Percentiles rank a stretch among this genome's conserved stretches.
Evolutionary conservation across 345 rosid species (phyloP).

Genomic region (Carallia brachiata): DNA sequence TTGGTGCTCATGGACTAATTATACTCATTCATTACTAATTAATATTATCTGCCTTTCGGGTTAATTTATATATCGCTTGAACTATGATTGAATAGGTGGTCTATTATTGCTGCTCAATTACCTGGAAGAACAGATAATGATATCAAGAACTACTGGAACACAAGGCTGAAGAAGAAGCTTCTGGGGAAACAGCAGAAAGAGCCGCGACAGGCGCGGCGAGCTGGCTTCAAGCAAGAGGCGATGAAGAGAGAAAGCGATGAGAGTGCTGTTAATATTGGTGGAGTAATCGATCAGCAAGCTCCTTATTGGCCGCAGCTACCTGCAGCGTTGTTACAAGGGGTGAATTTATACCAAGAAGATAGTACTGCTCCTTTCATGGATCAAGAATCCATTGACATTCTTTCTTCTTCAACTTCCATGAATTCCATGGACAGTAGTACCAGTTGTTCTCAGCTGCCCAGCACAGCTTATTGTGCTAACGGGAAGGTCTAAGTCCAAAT

Average conservation of each 20-base stretch:
- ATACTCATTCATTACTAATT: no score
- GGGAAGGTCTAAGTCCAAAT: slow-evolving; percentile 20
- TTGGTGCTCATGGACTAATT: neutral
- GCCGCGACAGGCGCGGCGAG: slow-evolving; percentile 34
- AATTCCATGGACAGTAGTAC: slow-evolving; percentile 23
- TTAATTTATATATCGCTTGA: neutral
- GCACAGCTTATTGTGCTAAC: slow-evolving; percentile 12
- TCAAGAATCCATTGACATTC: slow-evolving; percentile 36
- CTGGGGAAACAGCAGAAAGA: slow-evolving; percentile 58
- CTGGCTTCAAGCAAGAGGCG: slow-evolving; percentile 37
- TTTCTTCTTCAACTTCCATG: slow-evolving; percentile 32
- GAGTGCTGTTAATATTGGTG: slow-evolving; percentile 18
- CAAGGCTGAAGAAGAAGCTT: slow-evolving; percentile 72
- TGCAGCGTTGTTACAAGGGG: neutral
- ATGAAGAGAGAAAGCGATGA: slow-evolving; percentile 38
- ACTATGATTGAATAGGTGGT: slow-evolving; percentile 47
- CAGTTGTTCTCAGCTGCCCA: slow-evolving; percentile 33
- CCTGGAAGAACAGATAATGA: slow-evolving; percentile 85
- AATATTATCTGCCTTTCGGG: no score
- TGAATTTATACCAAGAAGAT: slow-evolving; percentile 10
- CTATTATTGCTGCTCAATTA: slow-evolving; percentile 73
- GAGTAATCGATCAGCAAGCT: slow-evolving; percentile 8
- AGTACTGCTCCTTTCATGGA: slow-evolving; percentile 24
- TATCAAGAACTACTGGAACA: slow-evolving; percentile 84
- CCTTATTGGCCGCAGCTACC: slow-evolving; percentile 35